phyloP scores from a whole-genome alignment of 2,329 filamentous ascomycete genomes.

The Penicillium sp. region DNA sequence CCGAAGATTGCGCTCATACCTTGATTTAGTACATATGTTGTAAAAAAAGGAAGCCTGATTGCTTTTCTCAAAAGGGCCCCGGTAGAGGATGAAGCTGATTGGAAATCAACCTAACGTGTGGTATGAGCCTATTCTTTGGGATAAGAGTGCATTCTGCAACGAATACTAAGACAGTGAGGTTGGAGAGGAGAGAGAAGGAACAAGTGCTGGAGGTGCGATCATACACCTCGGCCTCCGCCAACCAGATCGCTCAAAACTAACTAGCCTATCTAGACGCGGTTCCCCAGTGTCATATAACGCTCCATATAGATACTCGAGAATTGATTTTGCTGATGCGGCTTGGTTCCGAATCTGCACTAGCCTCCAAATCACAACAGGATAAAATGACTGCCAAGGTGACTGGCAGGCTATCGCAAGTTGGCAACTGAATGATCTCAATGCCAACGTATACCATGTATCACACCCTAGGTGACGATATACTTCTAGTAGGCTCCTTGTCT shows the following conservation, averaged over 20 bases:
- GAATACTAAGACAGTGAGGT: not conserved
- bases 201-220: not conserved
- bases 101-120: constrained; percentile 2
- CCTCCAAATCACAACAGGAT: constrained; percentile 1
- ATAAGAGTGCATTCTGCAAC: not conserved
- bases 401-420: not conserved
- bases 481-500: not conserved
- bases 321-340: constrained; percentile 1
- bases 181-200: constrained; percentile 3
- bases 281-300: constrained; percentile 3
- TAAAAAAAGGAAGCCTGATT: not conserved
- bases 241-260: constrained; percentile 4
- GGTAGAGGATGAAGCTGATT: constrained; percentile 2
- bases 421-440: not conserved
- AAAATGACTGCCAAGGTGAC: not conserved
- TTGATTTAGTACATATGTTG: not conserved
- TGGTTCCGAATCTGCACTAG: not conserved
- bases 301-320: constrained; percentile 1
- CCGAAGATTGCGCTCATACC: not conserved
- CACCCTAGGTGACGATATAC: not conserved
- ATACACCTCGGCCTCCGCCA: not conserved
- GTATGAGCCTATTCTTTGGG: not conserved
- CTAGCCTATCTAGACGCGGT: constrained; percentile 1
- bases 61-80: not conserved
- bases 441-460: constrained; percentile 2